These are phyloP conservation scores for Calonectria multiphialidica DNA, from an alignment of 2,329 filamentous ascomycete genomes.

Conservation along the genomic window DNA sequence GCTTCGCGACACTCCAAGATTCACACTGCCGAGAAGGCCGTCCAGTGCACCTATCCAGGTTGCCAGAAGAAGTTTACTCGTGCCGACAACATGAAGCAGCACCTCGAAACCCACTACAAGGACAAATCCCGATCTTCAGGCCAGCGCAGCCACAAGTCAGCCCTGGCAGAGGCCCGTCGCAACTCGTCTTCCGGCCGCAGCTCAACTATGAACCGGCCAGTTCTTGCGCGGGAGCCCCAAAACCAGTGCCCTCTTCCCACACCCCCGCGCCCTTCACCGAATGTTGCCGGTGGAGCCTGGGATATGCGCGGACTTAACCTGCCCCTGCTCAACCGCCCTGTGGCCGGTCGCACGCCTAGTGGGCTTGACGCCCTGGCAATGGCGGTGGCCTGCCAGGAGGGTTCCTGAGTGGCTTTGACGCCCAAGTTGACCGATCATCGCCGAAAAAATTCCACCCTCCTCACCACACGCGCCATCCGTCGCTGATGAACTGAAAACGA, in stretches of 20 bases:
- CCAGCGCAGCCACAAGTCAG: constrained; percentile 48
- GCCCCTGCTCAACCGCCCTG: constrained; percentile 60
- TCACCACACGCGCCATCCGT: constrained; percentile 11
- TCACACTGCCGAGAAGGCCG: constrained; percentile 84
- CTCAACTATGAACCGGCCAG: constrained; percentile 44
- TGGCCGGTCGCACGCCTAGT: constrained; percentile 56
- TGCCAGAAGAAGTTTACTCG: constrained; percentile 86
- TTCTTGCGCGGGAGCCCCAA: constrained; percentile 40
- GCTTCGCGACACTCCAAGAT: constrained; percentile 89
- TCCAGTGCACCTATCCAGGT: constrained; percentile 74
- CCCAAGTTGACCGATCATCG: not conserved
- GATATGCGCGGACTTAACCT: constrained; percentile 61
- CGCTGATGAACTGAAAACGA: constrained; percentile 17
- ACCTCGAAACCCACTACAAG: constrained; percentile 81
- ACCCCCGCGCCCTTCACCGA: constrained; percentile 53
- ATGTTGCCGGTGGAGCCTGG: constrained; percentile 53
- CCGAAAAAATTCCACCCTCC: constrained; percentile 1
- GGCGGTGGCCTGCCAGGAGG: constrained; percentile 66
- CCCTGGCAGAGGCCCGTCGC: constrained; percentile 49
- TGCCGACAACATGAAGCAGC: constrained; percentile 90
- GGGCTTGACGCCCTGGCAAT: constrained; percentile 68
- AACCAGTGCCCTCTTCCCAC: constrained; percentile 53
- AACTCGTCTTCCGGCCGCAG: constrained; percentile 47
- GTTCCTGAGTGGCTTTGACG: constrained; percentile 37
- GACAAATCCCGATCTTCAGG: constrained; percentile 63